Evolutionary conservation across 73 alveolate genomes (phyloP).

Genomic region (Breviolum minutum): DNA sequence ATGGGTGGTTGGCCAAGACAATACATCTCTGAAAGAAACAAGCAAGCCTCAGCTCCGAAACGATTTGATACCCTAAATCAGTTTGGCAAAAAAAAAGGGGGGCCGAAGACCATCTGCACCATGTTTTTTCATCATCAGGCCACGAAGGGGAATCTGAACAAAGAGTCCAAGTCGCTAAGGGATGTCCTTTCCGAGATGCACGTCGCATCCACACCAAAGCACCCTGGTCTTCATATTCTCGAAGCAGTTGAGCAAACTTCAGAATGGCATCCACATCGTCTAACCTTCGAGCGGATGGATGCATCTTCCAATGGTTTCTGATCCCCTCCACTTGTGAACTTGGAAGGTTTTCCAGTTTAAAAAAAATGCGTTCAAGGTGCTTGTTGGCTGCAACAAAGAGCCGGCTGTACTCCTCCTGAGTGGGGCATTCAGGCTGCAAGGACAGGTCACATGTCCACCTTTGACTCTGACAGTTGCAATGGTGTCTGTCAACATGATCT

Average conservation of each 20-base stretch:
- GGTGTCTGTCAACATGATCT: too few relatives aligned
- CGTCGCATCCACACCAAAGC: constrained; percentile 88
- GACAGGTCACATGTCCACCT: too few relatives aligned
- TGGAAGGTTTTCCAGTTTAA: not conserved
- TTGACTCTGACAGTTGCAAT: too few relatives aligned
- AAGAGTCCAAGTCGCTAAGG: not conserved
- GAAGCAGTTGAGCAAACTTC: constrained; percentile 15
- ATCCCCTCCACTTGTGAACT: too few relatives aligned
- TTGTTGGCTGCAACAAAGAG: constrained; percentile 80
- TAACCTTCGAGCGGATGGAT: not conserved
- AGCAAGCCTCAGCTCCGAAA: not conserved
- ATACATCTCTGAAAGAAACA: constrained; percentile 48
- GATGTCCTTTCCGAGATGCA: constrained; percentile 61
- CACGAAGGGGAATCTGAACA: not conserved
- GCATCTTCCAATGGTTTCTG: too few relatives aligned
- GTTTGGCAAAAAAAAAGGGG: too few relatives aligned
- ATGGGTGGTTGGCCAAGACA: constrained; percentile 46
- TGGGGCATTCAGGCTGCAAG: too few relatives aligned
- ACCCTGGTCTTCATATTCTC: constrained; percentile 60
- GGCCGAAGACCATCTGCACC: too few relatives aligned
- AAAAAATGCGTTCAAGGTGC: not conserved
- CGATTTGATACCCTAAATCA: too few relatives aligned
- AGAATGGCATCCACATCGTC: constrained; percentile 60
- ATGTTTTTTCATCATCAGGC: not conserved
- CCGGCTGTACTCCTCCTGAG: constrained; percentile 58